A percentile compares a stretch with the other conserved stretches of the same genome.
phyloP scores from a whole-genome alignment of 1,139 yeast species.

The Candida sp. region DNA sequence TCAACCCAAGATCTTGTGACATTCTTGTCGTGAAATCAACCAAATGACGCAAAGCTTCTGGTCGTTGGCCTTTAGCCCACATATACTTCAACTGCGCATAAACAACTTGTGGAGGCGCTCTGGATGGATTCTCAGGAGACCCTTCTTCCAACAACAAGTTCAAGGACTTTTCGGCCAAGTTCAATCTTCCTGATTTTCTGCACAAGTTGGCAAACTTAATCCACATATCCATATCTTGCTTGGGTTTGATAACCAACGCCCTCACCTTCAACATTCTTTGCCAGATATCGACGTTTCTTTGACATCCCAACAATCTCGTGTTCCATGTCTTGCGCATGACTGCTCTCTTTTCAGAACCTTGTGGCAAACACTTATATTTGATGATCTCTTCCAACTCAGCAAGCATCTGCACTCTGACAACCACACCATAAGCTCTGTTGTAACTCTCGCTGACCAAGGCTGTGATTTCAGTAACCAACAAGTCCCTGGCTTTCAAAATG shows the following conservation, averaged over 20 bases:
- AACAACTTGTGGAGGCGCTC: conserved; percentile 95
- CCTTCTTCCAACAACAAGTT: conserved; percentile 74
- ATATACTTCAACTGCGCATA: conserved; percentile 95
- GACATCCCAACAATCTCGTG: conserved; percentile 90
- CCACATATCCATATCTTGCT: conserved; percentile 98
- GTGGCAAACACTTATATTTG: conserved; percentile 83
- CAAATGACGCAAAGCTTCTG: conserved; percentile 84
- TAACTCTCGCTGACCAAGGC: conserved; percentile 96
- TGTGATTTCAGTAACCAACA: conserved; percentile 90
- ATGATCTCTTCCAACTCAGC: conserved; percentile 97
- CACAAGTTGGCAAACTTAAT: conserved; percentile 97
- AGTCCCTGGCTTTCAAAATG: conserved; percentile 83
- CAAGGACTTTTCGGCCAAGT: conserved; percentile 91
- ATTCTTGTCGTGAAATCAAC: conserved; percentile 91
- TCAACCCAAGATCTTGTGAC: conserved; percentile 85
- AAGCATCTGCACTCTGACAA: conserved; percentile 95
- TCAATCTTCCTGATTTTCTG: conserved; percentile 90
- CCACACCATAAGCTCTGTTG: conserved; percentile 96
- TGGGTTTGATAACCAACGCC: conserved; percentile 92
- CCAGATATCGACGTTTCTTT: conserved; percentile 98
- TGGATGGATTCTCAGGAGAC: conserved; percentile 61
- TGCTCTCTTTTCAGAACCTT: conserved; percentile 75
- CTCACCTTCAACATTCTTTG: conserved; percentile 94
- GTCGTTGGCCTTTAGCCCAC: conserved; percentile 95
- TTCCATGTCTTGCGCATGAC: conserved; percentile 95